These are phyloP conservation scores for Fusarium nodosum DNA, from an alignment of 2,329 filamentous ascomycete genomes.

Conservation along the genomic window DNA sequence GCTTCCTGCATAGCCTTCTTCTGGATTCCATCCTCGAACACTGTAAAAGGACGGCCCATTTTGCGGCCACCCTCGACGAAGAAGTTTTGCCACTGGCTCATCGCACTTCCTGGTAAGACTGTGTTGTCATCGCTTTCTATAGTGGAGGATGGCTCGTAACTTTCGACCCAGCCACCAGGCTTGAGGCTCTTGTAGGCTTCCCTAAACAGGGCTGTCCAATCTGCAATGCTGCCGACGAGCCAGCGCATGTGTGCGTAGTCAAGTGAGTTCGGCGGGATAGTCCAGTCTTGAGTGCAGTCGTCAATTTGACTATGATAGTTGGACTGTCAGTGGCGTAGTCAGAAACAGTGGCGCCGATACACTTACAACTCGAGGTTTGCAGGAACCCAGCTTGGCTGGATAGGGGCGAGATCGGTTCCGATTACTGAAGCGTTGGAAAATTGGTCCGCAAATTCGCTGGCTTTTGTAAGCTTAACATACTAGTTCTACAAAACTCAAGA, in stretches of 20 bases:
- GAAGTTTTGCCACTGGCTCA: constrained; percentile 18
- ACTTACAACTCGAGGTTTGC: constrained; percentile 14
- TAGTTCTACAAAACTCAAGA: accelerated
- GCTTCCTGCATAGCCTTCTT: constrained; percentile 10
- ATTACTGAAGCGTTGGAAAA: constrained; percentile 1
- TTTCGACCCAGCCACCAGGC: constrained; percentile 15
- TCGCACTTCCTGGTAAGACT: not conserved
- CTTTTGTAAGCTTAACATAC: accelerated
- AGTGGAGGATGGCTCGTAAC: constrained; percentile 9
- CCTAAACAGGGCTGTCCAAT: not conserved
- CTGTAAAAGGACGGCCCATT: constrained; percentile 2
- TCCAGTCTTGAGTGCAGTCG: constrained; percentile 16
- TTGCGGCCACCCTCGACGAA: constrained; percentile 18
- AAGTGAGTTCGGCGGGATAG: not conserved
- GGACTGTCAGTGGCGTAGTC: accelerated
- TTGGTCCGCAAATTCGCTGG: constrained; percentile 6
- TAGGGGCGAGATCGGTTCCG: constrained; percentile 8
- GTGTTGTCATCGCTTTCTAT: constrained; percentile 8
- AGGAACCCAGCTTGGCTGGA: constrained; percentile 17
- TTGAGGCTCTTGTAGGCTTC: constrained; percentile 3
- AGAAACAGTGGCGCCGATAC: accelerated
- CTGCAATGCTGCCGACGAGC: not conserved
- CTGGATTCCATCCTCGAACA: constrained; percentile 2
- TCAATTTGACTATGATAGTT: constrained; percentile 6
- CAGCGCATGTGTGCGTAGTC: constrained; percentile 24